Evolutionary conservation across 2,329 filamentous ascomycete genomes (phyloP).

Genomic region (Alternaria triticina): DNA sequence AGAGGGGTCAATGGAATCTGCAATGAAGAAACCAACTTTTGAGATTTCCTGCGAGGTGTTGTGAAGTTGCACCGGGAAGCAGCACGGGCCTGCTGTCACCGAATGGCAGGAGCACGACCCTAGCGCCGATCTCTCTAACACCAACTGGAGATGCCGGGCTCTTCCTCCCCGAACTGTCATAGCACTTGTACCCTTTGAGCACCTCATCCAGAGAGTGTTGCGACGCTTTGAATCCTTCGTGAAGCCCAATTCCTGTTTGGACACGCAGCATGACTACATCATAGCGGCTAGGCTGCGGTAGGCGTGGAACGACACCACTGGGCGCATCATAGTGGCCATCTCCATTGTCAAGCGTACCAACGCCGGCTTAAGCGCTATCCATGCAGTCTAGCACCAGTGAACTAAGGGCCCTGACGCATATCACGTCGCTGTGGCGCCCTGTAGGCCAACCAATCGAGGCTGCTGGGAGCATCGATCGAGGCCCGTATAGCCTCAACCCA

Average conservation of each 20-base stretch:
- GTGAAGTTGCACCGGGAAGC: background rate
- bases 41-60: background rate
- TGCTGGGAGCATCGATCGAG: constrained; percentile 9
- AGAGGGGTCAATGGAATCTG: background rate
- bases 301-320: constrained; percentile 9
- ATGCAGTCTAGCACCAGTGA: constrained; percentile 5
- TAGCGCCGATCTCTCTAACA: constrained; percentile 17
- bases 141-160: background rate
- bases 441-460: constrained; percentile 5
- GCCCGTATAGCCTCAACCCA: constrained; percentile 1
- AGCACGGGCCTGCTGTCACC: constrained; percentile 10
- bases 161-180: background rate
- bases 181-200: background rate
- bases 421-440: constrained; percentile 4
- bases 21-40: background rate
- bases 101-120: constrained; percentile 18
- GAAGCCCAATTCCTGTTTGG: constrained; percentile 7
- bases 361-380: constrained; percentile 19
- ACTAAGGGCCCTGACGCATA: constrained; percentile 21
- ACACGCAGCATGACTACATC: constrained; percentile 12
- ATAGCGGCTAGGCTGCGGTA: constrained; percentile 6
- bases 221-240: background rate
- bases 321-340: constrained; percentile 12
- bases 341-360: constrained; percentile 22
- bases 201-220: background rate